A percentile compares a stretch with the other conserved stretches of the same genome.
Conservation (phyloP, 1,284 basidiomycete genomes). For the Naganishia cerealis region DNA sequence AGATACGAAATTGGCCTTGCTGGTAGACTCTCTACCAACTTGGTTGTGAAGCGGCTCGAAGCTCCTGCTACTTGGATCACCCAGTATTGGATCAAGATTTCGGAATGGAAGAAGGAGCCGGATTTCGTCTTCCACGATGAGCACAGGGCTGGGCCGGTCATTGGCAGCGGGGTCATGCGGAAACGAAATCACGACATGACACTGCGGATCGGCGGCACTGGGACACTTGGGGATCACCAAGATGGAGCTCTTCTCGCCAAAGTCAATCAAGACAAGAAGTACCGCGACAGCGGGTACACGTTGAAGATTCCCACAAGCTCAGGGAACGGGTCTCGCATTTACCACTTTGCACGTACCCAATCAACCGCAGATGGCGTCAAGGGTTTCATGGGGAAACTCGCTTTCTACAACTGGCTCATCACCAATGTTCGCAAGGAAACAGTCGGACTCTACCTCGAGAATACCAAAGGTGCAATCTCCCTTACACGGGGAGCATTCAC, state of each 20-base stretch:
- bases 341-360: constrained; percentile 17
- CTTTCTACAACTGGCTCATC: constrained; percentile 18
- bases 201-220: neutral
- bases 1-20: neutral
- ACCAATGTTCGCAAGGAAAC: constrained; percentile 10
- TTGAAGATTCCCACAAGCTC: neutral
- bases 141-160: constrained; percentile 5
- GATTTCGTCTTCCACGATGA: constrained; percentile 14
- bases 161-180: constrained; percentile 10
- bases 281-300: constrained; percentile 9
- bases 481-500: constrained; percentile 4
- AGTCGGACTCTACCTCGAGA: constrained; percentile 22
- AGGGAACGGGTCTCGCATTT: neutral
- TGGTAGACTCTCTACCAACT: constrained; percentile 2
- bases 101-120: constrained; percentile 12
- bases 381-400: constrained; percentile 6
- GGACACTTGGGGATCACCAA: constrained; percentile 10
- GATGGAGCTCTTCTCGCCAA: neutral
- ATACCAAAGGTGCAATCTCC: constrained; percentile 2
- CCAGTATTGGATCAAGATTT: constrained; percentile 2
- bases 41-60: constrained; percentile 2
- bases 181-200: constrained; percentile 22
- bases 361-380: constrained; percentile 16
- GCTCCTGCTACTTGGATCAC: neutral
- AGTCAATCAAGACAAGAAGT: constrained; percentile 15